A percentile compares a stretch with the other conserved stretches of the same genome.
Evolutionary conservation across 139 green algal species (phyloP).

Genomic region (Coccomyxa sp.): DNA sequence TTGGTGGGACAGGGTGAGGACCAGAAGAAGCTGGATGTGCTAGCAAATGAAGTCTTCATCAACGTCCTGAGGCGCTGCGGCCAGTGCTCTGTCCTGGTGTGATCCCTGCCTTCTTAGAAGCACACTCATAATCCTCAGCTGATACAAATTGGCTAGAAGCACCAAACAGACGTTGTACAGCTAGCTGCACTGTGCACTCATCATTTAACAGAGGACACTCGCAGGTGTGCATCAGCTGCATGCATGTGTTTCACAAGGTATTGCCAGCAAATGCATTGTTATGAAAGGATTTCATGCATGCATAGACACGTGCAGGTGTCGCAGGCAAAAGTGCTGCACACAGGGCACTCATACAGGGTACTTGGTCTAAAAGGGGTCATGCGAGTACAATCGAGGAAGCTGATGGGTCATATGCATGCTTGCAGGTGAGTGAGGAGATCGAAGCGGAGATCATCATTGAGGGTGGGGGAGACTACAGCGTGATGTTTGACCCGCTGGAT

Average conservation of each 20-base stretch:
- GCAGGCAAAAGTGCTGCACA: not conserved
- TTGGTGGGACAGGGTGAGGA: conserved; percentile 44
- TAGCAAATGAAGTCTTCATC: conserved; percentile 68
- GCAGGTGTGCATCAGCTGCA: not conserved
- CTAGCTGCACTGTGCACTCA: not conserved
- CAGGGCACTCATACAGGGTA: no score
- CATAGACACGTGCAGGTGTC: not conserved
- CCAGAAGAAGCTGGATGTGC: conserved; percentile 69
- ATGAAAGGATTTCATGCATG: not conserved
- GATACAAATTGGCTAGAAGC: not conserved
- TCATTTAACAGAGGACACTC: not conserved
- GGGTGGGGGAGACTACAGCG: conserved; percentile 46
- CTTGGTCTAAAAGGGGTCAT: no score
- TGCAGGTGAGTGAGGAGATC: conserved; percentile 52
- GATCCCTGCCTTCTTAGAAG: not conserved
- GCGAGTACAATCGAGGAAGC: no score
- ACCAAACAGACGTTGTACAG: not conserved
- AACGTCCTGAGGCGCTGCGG: conserved; percentile 42
- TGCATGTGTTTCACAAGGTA: not conserved
- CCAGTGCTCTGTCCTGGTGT: conserved; percentile 51
- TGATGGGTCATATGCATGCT: no score
- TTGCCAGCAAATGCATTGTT: not conserved
- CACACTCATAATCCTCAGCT: not conserved
- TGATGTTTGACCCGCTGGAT: conserved; percentile 67
- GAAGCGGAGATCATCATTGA: conserved; percentile 48